These are phyloP conservation scores for Cyclotella atomus DNA, from an alignment of 108 stramenopile species.

Conservation along the genomic window DNA sequence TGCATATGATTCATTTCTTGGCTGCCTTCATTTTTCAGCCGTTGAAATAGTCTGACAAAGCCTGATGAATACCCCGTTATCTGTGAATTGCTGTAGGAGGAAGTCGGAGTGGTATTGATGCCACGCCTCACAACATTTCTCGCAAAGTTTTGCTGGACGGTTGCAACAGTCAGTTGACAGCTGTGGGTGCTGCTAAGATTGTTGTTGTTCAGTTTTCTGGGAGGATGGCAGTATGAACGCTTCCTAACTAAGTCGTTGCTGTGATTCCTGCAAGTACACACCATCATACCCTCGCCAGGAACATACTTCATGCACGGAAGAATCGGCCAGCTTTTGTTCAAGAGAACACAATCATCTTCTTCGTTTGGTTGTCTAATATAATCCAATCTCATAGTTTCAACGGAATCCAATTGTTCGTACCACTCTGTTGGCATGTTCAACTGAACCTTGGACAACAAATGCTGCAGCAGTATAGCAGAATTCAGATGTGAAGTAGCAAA, in stretches of 20 bases:
- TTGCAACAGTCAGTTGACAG: neutral
- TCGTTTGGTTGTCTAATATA: neutral
- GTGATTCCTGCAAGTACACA: conserved; percentile 1
- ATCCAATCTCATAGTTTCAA: neutral
- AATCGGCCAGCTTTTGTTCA: neutral
- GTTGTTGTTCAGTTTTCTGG: neutral
- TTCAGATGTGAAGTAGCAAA: neutral
- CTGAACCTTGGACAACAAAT: neutral
- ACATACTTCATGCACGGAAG: neutral
- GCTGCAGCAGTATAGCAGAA: neutral
- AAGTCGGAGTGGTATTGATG: neutral
- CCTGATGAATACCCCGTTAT: neutral
- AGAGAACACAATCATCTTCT: neutral
- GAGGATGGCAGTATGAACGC: neutral
- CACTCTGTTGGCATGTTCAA: neutral
- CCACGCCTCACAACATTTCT: neutral
- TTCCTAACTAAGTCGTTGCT: neutral
- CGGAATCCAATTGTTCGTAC: neutral
- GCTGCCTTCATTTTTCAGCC: neutral
- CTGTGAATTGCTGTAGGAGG: neutral
- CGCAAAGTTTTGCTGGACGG: neutral
- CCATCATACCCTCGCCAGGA: neutral
- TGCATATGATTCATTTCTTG: neutral
- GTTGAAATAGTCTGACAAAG: neutral
- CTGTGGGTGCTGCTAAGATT: neutral